Evolutionary conservation across 306 rosid species (phyloP).

Genomic region (Cucurbita ficifolia): DNA sequence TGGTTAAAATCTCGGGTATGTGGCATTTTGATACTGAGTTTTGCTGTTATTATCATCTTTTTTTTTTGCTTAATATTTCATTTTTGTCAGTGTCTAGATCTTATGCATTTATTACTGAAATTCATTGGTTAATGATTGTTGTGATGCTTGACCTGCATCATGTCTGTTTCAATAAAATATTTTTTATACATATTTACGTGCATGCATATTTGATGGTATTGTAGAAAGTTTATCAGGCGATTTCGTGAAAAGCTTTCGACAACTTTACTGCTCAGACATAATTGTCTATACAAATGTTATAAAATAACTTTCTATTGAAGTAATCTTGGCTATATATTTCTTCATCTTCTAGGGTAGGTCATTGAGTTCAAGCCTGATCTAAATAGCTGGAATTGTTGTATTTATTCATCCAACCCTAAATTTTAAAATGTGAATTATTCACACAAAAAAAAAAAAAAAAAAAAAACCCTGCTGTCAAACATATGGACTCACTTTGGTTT

Average conservation of each 20-base stretch:
- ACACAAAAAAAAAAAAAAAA: not conserved
- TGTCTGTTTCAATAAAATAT: not conserved
- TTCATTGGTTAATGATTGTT: not conserved
- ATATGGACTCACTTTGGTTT: not conserved
- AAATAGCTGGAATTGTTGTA: not conserved
- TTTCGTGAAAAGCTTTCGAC: not conserved
- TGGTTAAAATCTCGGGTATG: constrained; percentile 91
- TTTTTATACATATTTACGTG: not conserved
- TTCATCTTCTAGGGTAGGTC: not conserved
- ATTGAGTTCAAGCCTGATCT: not conserved
- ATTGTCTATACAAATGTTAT: not conserved
- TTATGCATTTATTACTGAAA: not conserved
- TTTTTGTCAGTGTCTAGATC: not conserved
- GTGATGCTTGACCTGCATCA: not conserved
- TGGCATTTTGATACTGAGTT: constrained; percentile 1
- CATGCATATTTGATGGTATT: not conserved
- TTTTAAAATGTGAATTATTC: not conserved
- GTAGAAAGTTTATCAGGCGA: not conserved
- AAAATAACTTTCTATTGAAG: not conserved
- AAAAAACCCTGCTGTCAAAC: not conserved
- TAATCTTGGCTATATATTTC: not conserved
- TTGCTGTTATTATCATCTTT: not conserved
- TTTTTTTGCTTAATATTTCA: not conserved
- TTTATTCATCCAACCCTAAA: not conserved
- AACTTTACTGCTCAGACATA: not conserved